Base-by-base conservation (phyloP, 2,329 filamentous ascomycete genomes). In the Colletotrichum lindemuthianum region DNA sequence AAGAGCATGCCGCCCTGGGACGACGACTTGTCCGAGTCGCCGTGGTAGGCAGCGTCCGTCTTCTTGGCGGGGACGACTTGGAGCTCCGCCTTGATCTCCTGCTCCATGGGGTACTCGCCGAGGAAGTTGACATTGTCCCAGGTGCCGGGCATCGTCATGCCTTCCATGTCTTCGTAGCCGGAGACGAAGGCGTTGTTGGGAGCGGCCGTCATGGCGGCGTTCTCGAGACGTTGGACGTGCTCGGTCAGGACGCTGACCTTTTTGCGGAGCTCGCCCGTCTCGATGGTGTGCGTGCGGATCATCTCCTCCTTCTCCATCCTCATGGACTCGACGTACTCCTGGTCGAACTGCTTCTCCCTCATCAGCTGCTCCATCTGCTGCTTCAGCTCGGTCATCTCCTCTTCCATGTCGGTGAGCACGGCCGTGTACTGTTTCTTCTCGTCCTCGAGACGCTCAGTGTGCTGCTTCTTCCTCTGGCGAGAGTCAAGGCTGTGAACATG, bases 401-500 rank as follows among this genome's bases (percentile, higher is more conserved):
- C 91, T 74, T 97, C 92, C 73, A 97, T 84, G 59, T 90, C 86
- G 70, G 81, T 86, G 74, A 97, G 92, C 74, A 92, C 81, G 71
- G 87, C 86, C 60, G 90, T 92, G 82, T 88, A 96, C 64, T 92
- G 88, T 84, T 97, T 97, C 86, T 98, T 97, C 82, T 98, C 95
- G 77, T 96, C 91, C 78, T 98, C 96, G 49, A 98, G 88, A 72
- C 96, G 90, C 81, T 98, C 96, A 39, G 96, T 98, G 81, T 98
- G 95, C 80, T 93, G 91, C 87, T 98, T 98, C 86, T 98, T 99
- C 72, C 96, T 90, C 79, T 98, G 95, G 70, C 96, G 89, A 48
- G 96, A 98, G 81, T 98, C 95, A 72, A 99, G 91, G 70, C 93
- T 97, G 72, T 39, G 63, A 69, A 24, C 24, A 24, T 24, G 43